Base-by-base conservation (phyloP, 2,329 filamentous ascomycete genomes). In the Capronia epimyces region DNA sequence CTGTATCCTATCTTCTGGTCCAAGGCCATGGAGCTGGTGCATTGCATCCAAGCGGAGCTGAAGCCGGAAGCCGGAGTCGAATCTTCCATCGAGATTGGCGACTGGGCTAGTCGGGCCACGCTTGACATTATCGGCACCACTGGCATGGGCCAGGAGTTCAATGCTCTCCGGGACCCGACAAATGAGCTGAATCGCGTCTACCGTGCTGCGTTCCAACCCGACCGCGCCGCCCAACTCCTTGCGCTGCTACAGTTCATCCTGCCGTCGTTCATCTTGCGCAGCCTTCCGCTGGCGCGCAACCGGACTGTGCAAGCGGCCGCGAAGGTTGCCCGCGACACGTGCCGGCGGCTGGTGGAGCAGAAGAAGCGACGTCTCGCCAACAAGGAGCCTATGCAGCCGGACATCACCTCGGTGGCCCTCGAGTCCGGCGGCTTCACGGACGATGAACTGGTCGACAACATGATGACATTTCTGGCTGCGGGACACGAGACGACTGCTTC, bases 401-500 rank as follows among this genome's bases (percentile, higher is more conserved):
- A 95, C 66, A 93, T 95, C 51, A 73, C 95, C 27, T 88, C 84
- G 1, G 85, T 91, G 0, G 89, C 89, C 13, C 73, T 95, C 42
- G 79, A 84, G 64, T 88, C 82, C 32, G 86, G 86, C 41, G 81
- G 75, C 4, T 93, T 94, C 68, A 78, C 71, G 10, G 87, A 93
- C 56, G 85, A 89, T 43, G 82, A 88, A 53, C 78, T 95, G n/a
- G 80, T 89, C 29, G 86, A 93, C 66, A 89, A 95, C 69, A 79
- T 93, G 65, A 93, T 94, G 87, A 94, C 87, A 0, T 93, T 94
- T 71, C 78, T 94, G 3, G 85, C 84, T 1, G 89, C 89, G 0
- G 84, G 61, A 36, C 64, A 65, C 46, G 64, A 66, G 49, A 66
- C 63, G 7, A 66, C 62, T 25, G 62, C 64, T 0, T 58, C 59